Base-by-base conservation (phyloP, 805 yeast genomes). In the Pichia eremophila region DNA sequence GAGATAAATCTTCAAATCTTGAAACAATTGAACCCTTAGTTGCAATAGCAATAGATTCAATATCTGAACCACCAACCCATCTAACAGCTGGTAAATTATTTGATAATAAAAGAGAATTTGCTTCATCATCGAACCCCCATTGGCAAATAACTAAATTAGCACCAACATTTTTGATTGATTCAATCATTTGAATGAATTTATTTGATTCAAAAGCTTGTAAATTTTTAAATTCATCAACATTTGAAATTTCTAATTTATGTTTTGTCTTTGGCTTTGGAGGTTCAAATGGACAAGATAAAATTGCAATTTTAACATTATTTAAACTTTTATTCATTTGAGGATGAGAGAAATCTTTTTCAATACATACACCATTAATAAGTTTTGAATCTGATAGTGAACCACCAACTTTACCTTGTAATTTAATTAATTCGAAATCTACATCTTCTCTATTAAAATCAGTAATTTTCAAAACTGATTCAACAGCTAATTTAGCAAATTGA, bases 91-190 rank as follows among this genome's bases (percentile, higher is more conserved):
- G 95, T 53, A 93, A 75, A 40, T 86, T 78, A 67, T 91, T 88
- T 58, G 91, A 85, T 57, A 90, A 72, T 51, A 93, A 74, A 63
- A 93, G 70, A 67, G 93, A 96, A 69, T 91, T 91, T 39, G 98
- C 98, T 72, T 91, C 99, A 66, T 91, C 99, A 66, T 91, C 99
- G 60, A 91, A 93, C 17, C 99, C 99, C 99, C 99, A 91, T 71
- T 91, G 99, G 70, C 99, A 93, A 38, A 95, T 91, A 45, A 91
- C 99, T 47, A 91, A 78, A 65, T 90, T 91, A 29, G 99, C 98
- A 39, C 98, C 98, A 0, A 95, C 75, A 27, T 75, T 78, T 68
- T 93, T 90, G 47, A 93, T 95, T 53, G 74, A 70, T 50, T 82
- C 74, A 50, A 93, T 89, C 99, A 93, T 93, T 64, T 86, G 88